Evolutionary conservation across 345 rosid species (phyloP).

Genomic region (Eucalyptus cladocalyx): DNA sequence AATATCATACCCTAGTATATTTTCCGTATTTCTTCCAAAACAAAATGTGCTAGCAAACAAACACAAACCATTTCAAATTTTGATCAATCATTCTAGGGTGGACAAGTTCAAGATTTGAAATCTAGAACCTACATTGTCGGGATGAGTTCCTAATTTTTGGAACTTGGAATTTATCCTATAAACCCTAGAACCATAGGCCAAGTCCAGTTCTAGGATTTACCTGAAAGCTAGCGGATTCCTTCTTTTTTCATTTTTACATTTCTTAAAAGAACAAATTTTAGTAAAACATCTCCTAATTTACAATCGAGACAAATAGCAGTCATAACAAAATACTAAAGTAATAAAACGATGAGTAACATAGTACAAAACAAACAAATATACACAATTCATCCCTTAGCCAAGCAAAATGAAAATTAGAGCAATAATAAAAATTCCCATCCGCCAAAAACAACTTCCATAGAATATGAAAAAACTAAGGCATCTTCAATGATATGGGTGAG

Average conservation of each 20-base stretch:
- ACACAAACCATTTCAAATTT: neutral
- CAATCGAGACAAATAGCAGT: neutral
- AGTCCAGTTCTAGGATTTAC: neutral
- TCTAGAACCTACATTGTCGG: neutral
- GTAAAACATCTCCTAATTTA: neutral
- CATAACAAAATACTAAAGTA: neutral
- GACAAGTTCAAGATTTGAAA: neutral
- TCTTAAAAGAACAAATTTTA: no score
- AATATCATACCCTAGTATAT: neutral
- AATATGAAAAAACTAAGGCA: neutral
- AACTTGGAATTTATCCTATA: neutral
- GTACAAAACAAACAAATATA: neutral
- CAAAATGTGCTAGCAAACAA: neutral
- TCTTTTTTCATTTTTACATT: no score
- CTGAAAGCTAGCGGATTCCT: accelerated
- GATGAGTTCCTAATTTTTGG: neutral
- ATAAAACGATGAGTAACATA: neutral
- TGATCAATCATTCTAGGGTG: neutral
- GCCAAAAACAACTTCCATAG: no score
- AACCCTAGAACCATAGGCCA: neutral
- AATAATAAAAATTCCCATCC: no score
- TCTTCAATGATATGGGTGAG: no score
- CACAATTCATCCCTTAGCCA: no score
- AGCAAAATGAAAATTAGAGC: no score
- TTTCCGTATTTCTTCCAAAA: neutral